phyloP scores from a whole-genome alignment of 768 basidiomycete genomes.

The Boletales sp. region DNA sequence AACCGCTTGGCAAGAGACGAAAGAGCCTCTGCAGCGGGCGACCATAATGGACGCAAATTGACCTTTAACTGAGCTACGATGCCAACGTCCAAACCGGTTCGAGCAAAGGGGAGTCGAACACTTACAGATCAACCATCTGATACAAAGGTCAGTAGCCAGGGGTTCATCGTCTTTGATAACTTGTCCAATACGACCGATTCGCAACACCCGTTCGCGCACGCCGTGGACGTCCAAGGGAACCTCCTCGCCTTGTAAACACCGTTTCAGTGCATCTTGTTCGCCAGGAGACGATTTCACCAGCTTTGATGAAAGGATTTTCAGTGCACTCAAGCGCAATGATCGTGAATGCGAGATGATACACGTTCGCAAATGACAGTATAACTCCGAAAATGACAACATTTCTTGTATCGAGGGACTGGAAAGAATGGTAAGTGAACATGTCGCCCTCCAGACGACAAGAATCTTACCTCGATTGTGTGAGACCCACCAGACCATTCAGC shows the following conservation, averaged over 20 bases:
- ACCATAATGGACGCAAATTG: conserved; percentile 88
- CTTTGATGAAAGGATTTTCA: conserved; percentile 60
- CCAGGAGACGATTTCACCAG: conserved; percentile 42
- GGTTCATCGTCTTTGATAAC: conserved; percentile 52
- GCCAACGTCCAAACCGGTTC: background rate
- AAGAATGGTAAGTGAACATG: background rate
- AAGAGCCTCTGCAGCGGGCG: conserved; percentile 70
- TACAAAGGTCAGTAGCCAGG: conserved; percentile 56
- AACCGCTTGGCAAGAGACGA: conserved; percentile 50
- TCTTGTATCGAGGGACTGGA: conserved; percentile 20
- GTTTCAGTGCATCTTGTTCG: conserved; percentile 52
- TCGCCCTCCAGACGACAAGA: background rate
- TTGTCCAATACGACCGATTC: conserved; percentile 68
- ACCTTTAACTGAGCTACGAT: conserved; percentile 83
- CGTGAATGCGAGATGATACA: conserved; percentile 74
- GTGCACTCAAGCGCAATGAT: conserved; percentile 55
- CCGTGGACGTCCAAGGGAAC: conserved; percentile 75
- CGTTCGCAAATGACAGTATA: conserved; percentile 50
- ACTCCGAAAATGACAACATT: conserved; percentile 38
- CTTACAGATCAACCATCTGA: conserved; percentile 72
- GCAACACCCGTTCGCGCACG: conserved; percentile 78
- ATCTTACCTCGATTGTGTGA: conserved; percentile 46
- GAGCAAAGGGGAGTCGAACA: conserved; percentile 2
- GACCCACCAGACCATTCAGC: conserved; percentile 49
- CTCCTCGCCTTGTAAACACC: conserved; percentile 78